Percentiles rank a stretch among this genome's conserved stretches.
phyloP scores from a whole-genome alignment of 331 rosid species.

The Spiraea crenata region DNA sequence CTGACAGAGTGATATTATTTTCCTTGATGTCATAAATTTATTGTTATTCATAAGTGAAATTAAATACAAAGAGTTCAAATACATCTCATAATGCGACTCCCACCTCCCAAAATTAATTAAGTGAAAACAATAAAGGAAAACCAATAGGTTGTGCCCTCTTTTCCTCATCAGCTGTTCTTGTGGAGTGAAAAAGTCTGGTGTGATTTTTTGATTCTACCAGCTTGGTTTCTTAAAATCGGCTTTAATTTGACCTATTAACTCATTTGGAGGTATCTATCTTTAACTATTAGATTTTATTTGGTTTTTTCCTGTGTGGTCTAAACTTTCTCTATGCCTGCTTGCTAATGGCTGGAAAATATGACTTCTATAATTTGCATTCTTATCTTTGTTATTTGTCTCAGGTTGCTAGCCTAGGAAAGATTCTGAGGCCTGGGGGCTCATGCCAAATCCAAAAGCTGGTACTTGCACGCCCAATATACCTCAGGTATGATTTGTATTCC shows the following conservation, averaged over 20 bases:
- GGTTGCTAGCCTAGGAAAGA: conserved; percentile 93
- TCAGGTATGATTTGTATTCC: conserved; percentile 48
- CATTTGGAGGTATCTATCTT: background rate
- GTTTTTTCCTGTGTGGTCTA: background rate
- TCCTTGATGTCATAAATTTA: background rate
- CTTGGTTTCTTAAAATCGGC: background rate
- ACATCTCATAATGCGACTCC: background rate
- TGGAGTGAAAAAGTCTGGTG: background rate
- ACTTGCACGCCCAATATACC: conserved; percentile 87
- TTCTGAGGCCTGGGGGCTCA: conserved; percentile 95
- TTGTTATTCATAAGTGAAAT: background rate
- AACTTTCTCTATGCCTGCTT: background rate
- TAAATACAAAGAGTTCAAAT: background rate
- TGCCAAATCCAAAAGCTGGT: conserved; percentile 97
- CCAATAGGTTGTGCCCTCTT: background rate
- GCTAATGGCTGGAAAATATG: background rate
- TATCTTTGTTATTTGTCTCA: conserved; percentile 32
- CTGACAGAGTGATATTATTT: background rate
- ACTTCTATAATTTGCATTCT: conserved; percentile 11
- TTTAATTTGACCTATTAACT: background rate
- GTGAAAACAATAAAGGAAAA: background rate
- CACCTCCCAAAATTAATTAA: background rate
- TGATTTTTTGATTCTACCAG: background rate
- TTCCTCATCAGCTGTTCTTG: background rate
- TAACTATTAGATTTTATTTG: background rate